Conservation (phyloP, 257 asterid genomes). For the Datura wrightii region DNA sequence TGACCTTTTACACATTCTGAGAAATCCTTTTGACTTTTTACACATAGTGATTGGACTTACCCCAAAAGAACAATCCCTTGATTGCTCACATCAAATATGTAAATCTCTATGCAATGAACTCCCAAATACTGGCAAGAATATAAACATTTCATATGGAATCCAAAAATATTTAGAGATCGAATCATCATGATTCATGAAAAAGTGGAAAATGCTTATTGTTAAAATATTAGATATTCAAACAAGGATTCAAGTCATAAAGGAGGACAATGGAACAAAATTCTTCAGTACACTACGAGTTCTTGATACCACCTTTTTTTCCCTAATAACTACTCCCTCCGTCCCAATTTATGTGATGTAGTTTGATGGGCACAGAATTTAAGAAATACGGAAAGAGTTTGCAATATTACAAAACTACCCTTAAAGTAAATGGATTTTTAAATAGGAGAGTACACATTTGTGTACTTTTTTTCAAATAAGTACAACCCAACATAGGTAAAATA, state of each 20-base stretch:
- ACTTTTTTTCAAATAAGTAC: no score
- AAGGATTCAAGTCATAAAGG: background rate
- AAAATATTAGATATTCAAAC: background rate
- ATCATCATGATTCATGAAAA: background rate
- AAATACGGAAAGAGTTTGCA: no score
- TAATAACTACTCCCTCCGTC: background rate
- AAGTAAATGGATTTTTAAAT: no score
- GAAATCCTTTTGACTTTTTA: background rate
- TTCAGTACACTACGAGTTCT: background rate
- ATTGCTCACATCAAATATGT: background rate
- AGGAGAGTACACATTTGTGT: no score
- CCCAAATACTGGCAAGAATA: background rate
- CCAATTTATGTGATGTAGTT: no score
- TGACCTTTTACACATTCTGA: background rate
- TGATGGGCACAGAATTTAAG: no score
- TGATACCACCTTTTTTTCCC: background rate
- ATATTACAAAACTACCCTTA: no score
- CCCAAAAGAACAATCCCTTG: background rate
- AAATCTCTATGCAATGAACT: background rate
- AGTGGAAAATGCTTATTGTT: background rate
- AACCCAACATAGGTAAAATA: no score
- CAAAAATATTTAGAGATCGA: background rate
- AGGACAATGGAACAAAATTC: background rate
- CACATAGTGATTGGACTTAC: background rate
- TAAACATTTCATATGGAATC: background rate